Evolutionary conservation across 2,329 filamentous ascomycete genomes (phyloP).

Genomic region (Canariomyces notabilis): DNA sequence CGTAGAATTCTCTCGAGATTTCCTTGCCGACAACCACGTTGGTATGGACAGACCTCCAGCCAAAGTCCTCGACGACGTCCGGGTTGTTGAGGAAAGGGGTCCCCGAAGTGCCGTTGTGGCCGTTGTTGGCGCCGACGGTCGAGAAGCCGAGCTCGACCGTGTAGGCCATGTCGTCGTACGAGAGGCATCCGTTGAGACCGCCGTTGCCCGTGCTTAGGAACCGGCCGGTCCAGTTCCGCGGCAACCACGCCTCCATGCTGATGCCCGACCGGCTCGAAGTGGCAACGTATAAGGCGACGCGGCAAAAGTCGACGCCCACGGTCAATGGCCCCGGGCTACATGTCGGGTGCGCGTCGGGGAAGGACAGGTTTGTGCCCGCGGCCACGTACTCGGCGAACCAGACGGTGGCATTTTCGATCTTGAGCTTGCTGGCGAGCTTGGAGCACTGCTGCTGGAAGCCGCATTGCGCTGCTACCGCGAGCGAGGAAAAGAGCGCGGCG

Average conservation of each 20-base stretch:
- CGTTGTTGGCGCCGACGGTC: conserved; percentile 45
- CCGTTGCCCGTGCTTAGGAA: conserved; percentile 46
- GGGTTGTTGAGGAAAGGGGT: conserved; percentile 32
- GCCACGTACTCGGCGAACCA: conserved; percentile 4
- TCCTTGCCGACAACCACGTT: conserved; percentile 39
- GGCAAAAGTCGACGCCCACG: conserved; percentile 24
- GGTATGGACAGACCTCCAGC: conserved; percentile 10
- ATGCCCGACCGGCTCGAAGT: conserved; percentile 38
- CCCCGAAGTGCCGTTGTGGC: conserved; percentile 42
- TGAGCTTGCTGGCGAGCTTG: conserved; percentile 3
- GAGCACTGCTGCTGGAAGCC: conserved; percentile 4
- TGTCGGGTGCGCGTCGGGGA: conserved; percentile 13
- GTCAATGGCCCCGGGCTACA: conserved; percentile 10
- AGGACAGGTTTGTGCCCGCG: conserved; percentile 7
- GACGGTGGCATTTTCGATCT: conserved; percentile 4
- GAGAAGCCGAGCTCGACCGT: conserved; percentile 40
- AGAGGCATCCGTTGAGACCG: conserved; percentile 44
- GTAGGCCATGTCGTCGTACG: conserved; percentile 44
- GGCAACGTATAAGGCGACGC: conserved; percentile 25
- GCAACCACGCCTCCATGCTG: conserved; percentile 44
- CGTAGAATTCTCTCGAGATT: conserved; percentile 42
- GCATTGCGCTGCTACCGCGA: neutral
- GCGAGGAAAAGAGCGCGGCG: neutral
- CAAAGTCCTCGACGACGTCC: conserved; percentile 25
- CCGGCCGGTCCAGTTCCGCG: conserved; percentile 40